A percentile compares a stretch with the other conserved stretches of the same genome.
phyloP scores from a whole-genome alignment of 2,329 filamentous ascomycete species.

The Neophaeococcomyces aloes region DNA sequence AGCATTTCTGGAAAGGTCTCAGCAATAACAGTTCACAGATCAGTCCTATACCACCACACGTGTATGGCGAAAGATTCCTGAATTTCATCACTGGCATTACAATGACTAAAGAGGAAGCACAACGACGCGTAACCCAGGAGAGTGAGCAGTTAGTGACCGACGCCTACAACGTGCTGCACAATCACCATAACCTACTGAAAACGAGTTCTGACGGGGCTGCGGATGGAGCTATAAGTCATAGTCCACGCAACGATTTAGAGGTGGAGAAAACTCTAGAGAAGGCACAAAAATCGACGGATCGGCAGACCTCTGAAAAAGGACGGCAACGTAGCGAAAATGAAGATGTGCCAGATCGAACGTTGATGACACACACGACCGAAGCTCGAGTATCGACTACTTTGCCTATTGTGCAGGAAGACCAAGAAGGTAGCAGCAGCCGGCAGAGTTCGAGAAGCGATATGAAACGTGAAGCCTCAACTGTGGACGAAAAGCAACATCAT shows the following conservation, averaged over 20 bases:
- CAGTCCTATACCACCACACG: slow-evolving; percentile 77
- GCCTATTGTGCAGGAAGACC: slow-evolving; percentile 84
- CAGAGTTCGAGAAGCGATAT: not conserved
- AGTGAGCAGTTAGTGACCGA: slow-evolving; percentile 10
- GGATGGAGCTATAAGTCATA: slow-evolving; percentile 16
- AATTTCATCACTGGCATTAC: slow-evolving; percentile 86
- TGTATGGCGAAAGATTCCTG: slow-evolving; percentile 89
- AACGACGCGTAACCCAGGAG: slow-evolving; percentile 35
- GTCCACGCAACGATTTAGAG: slow-evolving; percentile 20
- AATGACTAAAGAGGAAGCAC: slow-evolving; percentile 76
- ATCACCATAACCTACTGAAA: not conserved
- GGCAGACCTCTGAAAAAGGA: slow-evolving; percentile 39
- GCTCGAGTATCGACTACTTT: slow-evolving; percentile 48
- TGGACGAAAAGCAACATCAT: slow-evolving; percentile 19
- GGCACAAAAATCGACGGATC: slow-evolving; percentile 53
- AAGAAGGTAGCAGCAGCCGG: slow-evolving; percentile 50
- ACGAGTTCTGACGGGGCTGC: not conserved
- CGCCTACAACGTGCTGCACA: slow-evolving; percentile 4
- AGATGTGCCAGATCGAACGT: slow-evolving; percentile 51
- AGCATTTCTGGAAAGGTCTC: slow-evolving; percentile 94
- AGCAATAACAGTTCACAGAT: slow-evolving; percentile 76
- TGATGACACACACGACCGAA: slow-evolving; percentile 47
- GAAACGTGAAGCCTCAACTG: slow-evolving; percentile 29
- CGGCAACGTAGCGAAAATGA: slow-evolving; percentile 41
- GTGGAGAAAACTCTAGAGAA: slow-evolving; percentile 47